phyloP scores from a whole-genome alignment of 208 protist species.

The Acanthamoeba triangularis region DNA sequence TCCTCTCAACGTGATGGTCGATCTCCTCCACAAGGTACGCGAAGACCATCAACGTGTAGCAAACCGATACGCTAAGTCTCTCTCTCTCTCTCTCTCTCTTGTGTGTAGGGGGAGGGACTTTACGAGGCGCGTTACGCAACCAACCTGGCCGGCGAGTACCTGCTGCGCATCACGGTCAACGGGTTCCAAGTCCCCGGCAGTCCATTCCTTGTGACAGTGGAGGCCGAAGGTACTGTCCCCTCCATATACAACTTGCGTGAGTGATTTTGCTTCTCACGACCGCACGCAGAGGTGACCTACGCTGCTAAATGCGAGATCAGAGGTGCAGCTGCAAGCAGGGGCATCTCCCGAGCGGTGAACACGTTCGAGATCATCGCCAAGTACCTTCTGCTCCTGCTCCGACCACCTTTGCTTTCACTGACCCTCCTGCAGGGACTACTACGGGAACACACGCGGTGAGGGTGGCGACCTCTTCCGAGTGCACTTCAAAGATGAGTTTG shows the following conservation, averaged over 20 bases:
- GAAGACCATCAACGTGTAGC: not conserved
- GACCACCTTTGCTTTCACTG: not conserved
- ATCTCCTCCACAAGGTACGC: not conserved
- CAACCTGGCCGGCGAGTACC: not conserved
- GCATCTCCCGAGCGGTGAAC: not conserved
- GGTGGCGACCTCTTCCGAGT: slow-evolving; percentile 1
- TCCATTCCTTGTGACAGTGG: slow-evolving; percentile 8
- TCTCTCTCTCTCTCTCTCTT: not conserved
- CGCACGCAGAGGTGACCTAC: not conserved
- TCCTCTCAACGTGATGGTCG: not conserved
- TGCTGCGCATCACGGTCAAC: slow-evolving; percentile 19
- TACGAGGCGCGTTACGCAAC: not conserved
- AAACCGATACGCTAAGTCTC: too few species aligned
- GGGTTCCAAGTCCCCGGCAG: not conserved
- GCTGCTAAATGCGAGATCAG: not conserved
- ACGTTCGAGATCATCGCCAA: not conserved
- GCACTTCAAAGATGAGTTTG: not conserved
- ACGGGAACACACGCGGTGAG: not conserved
- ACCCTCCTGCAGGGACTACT: not conserved
- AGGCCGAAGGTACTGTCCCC: not conserved
- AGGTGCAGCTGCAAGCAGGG: not conserved
- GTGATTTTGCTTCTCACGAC: too few species aligned
- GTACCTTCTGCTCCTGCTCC: not conserved
- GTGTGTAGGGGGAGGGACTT: not conserved
- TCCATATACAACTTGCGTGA: too few species aligned